Evolutionary conservation across 306 rosid species (phyloP).

Genomic region (Canavalia ensiformis): DNA sequence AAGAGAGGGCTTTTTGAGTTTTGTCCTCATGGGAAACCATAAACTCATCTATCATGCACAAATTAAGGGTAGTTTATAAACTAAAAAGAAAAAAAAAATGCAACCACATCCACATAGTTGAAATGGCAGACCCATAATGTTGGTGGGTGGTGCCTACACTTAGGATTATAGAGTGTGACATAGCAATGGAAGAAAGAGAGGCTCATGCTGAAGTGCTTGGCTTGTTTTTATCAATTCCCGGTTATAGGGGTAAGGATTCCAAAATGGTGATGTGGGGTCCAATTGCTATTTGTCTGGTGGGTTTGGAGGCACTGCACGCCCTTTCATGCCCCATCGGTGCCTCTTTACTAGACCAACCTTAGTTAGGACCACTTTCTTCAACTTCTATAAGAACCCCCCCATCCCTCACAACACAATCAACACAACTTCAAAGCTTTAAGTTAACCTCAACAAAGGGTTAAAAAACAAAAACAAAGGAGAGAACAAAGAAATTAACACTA

Average conservation of each 20-base stretch:
- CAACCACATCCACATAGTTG: slow-evolving; percentile 50
- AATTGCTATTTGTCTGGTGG: slow-evolving; percentile 64
- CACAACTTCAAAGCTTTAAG: slow-evolving; percentile 26
- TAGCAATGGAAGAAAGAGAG: slow-evolving; percentile 49
- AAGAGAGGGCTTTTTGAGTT: slow-evolving; percentile 27
- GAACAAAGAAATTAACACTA: not conserved
- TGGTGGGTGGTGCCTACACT: slow-evolving; percentile 67
- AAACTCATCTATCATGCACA: slow-evolving; percentile 51
- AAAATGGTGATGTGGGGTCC: slow-evolving; percentile 71
- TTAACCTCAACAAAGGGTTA: not conserved
- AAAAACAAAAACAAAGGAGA: not conserved
- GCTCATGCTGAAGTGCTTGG: slow-evolving; percentile 46
- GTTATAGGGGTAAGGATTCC: slow-evolving; percentile 61
- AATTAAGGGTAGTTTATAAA: slow-evolving; percentile 42
- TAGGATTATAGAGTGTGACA: slow-evolving; percentile 56
- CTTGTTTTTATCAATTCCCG: slow-evolving; percentile 50
- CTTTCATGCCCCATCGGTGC: slow-evolving; percentile 81
- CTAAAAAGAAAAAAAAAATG: not conserved
- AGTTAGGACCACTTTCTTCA: slow-evolving; percentile 57
- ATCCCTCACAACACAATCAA: slow-evolving; percentile 29
- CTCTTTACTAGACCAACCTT: slow-evolving; percentile 63
- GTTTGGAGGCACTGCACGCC: slow-evolving; percentile 81
- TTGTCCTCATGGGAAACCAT: slow-evolving; percentile 53
- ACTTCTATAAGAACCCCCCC: slow-evolving; percentile 61
- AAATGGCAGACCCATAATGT: slow-evolving; percentile 62